Base-by-base conservation (phyloP, 148 eudicot species). In the Hydrangea macrophylla region DNA sequence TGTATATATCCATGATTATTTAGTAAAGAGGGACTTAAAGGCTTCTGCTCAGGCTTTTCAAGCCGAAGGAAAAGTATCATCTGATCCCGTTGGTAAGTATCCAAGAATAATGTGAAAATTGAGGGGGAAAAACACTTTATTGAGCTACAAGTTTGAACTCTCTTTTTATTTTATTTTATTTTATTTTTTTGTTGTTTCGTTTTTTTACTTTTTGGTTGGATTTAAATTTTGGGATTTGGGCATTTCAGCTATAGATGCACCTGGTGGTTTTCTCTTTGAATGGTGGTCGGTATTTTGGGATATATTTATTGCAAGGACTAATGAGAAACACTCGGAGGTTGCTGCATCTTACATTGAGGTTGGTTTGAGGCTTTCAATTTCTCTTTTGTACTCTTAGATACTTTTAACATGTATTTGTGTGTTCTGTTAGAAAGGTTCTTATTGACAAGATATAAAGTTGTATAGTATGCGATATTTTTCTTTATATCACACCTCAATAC, bases 241-340 rank as follows among this genome's bases (percentile, higher is more conserved):
- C 67, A 51, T 82, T 78, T 40, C 86, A 90, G 96, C 89, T 55
- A 90, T 87, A 53, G 92, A 90, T 73, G 92, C 92, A 57, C 96
- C 96, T 40, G 92, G 92, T 35, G 92, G 96, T 13, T 90, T 90
- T 76, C 83, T 90, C 32, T 90, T 85, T 36, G 96, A 90, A 70
- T 90, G 96, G 96, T 90, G 96, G 96, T 85, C 92, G 0, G 90
- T 90, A 0, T 90, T 90, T 58, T 90, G 96, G 96, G 96, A 87
- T 69, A 85, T 85, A 45, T 90, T 85, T 48, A 83, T 90, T 71
- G 88, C 96, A 53, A 78, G 96, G 78, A 87, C 89, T 60, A 87
- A 85, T 54, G 85, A 78, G 79, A 86, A 85, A 73, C 89, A 78
- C 60, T 85, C 86, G 1, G 90, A 81, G 61, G 84, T 77, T 78